These are phyloP conservation scores for Cutaneotrichosporon spelunceum DNA, from an alignment of 1,284 basidiomycete species.

Conservation along the genomic window DNA sequence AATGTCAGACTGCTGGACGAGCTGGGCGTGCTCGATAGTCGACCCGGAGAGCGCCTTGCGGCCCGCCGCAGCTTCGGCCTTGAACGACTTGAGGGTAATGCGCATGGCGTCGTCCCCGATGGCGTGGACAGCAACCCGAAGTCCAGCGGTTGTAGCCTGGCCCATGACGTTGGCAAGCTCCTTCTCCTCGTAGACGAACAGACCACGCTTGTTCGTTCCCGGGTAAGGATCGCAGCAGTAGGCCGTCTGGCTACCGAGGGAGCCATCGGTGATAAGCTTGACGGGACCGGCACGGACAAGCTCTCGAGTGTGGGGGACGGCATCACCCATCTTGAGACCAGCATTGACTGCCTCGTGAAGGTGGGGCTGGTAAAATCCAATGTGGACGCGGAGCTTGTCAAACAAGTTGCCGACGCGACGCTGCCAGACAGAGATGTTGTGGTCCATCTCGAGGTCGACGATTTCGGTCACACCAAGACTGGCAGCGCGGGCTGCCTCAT, in stretches of 20 bases:
- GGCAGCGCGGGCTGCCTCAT: constrained; percentile 35
- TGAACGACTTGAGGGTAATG: constrained; percentile 30
- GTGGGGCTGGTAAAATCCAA: constrained; percentile 43
- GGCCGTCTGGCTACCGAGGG: constrained; percentile 36
- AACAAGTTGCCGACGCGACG: constrained; percentile 34
- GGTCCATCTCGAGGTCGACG: constrained; percentile 46
- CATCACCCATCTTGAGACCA: constrained; percentile 32
- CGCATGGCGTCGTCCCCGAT: constrained; percentile 44
- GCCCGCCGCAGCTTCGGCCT: constrained; percentile 14
- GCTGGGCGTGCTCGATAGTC: constrained; percentile 47
- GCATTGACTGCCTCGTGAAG: constrained; percentile 32
- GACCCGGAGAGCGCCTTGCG: constrained; percentile 29
- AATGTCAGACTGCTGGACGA: constrained; percentile 32
- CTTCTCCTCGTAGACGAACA: constrained; percentile 25
- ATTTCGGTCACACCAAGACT: constrained; percentile 42
- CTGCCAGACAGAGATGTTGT: constrained; percentile 35
- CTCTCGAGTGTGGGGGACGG: constrained; percentile 29
- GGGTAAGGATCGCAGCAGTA: constrained; percentile 45
- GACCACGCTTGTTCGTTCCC: constrained; percentile 28
- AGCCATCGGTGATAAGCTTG: constrained; percentile 40
- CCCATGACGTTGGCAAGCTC: constrained; percentile 29
- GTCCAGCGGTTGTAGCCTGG: constrained; percentile 27
- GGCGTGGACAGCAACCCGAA: constrained; percentile 42
- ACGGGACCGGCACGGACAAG: constrained; percentile 38
- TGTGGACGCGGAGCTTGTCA: constrained; percentile 33